These are phyloP conservation scores for Saccharomyces kudriavzevii DNA, from an alignment of 805 yeast species.

Conservation along the genomic window DNA sequence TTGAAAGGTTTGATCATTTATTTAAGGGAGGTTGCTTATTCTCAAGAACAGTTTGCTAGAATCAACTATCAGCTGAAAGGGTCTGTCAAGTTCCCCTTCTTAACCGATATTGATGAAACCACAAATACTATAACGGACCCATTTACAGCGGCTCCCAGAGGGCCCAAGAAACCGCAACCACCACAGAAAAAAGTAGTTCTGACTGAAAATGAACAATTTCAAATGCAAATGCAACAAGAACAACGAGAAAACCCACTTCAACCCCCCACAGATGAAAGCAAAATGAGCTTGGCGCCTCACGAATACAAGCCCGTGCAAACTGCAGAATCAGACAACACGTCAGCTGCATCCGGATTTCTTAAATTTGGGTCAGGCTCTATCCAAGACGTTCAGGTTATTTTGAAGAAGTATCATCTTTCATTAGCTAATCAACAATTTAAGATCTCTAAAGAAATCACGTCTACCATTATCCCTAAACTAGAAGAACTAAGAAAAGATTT, in stretches of 20 bases:
- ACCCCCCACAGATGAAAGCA: conserved; percentile 2
- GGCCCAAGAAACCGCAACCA: conserved; percentile 21
- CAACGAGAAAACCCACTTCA: neutral
- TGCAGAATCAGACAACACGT: conserved; percentile 11
- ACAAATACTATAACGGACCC: conserved; percentile 39
- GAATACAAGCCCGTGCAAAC: conserved; percentile 10
- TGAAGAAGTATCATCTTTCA: conserved; percentile 57
- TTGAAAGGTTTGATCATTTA: conserved; percentile 63
- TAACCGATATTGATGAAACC: conserved; percentile 31
- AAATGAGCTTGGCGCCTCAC: conserved; percentile 3
- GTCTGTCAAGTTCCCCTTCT: conserved; percentile 40
- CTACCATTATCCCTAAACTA: conserved; percentile 47
- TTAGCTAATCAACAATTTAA: conserved; percentile 48
- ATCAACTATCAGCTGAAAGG: conserved; percentile 67
- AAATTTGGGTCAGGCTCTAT: conserved; percentile 71
- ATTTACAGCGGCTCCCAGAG: conserved; percentile 39
- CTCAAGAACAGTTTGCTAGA: conserved; percentile 67
- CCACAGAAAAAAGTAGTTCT: conserved; percentile 12
- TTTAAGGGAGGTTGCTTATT: conserved; percentile 64
- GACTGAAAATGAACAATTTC: neutral
- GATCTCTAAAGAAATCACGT: conserved; percentile 47
- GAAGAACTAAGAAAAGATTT: conserved; percentile 61
- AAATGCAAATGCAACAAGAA: conserved; percentile 4
- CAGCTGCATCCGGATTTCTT: conserved; percentile 43
- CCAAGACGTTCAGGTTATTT: conserved; percentile 64